Evolutionary conservation across 345 rosid species (phyloP), one percentile per base, ranked within the genome.

Genomic region (Conringia planisiliqua): DNA sequence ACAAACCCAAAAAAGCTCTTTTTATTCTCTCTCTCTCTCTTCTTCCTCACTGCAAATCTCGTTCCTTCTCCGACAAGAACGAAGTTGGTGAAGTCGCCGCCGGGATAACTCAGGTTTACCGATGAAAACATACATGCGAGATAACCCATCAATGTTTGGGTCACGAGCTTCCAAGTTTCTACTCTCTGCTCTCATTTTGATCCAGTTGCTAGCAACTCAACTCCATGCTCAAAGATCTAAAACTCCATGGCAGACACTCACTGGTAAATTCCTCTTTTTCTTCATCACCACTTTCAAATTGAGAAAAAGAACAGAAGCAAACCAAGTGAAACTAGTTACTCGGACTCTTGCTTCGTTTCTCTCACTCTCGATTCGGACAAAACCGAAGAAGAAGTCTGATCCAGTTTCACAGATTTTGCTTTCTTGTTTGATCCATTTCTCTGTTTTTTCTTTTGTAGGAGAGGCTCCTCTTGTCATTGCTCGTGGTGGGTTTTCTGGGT

Each of bases 401-500:
- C 44, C 29, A 27, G 20, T 33, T 64, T 55, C 30, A 46, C 61
- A 59, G 17, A 39, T 33, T 29, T 50, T 52, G 26, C 12, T 50
- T 40, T 13, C 38, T 68, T 0, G 26, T 43, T 46, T 13, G 57
- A 7, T 65, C 26, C 68, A 3, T 38, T 70, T 58, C 55, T 50
- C 29, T 13, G 22, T 9, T 39, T 44, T 64, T 51, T 29, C 10
- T 33, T 35, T 17, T 79, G 88, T 88, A 95, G 99, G 97, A 44
- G 65, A 75, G 26, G 48, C 74, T 30, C 97, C 99, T n/a, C 69
- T 75, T 18, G 82, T 95, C 22, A 58, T 95, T 2, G 99, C 99
- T 20, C 89, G 85, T 18, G 99, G 97, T 29, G 99, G 99, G 46
- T 90, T 92, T 80, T 92, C 97, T 1, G 99, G 99, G 67, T 12